Percentiles rank a stretch among this genome's conserved stretches.
These are phyloP conservation scores for Priceomyces haplophilus DNA, from an alignment of 805 yeast genomes.

Conservation along the genomic window DNA sequence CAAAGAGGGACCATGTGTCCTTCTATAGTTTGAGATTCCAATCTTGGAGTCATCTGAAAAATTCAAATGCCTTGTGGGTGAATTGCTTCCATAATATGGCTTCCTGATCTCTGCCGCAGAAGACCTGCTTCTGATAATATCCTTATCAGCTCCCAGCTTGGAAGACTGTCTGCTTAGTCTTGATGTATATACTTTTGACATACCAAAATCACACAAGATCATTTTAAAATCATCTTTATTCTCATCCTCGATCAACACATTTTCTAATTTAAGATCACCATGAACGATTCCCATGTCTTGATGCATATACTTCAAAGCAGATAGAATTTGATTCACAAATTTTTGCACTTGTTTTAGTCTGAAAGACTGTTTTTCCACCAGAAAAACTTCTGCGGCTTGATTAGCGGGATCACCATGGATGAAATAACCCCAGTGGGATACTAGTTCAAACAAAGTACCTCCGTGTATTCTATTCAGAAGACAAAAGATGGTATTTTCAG, in stretches of 20 bases:
- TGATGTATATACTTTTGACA: slow-evolving; percentile 46
- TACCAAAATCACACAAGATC: slow-evolving; percentile 85
- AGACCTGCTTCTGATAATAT: slow-evolving; percentile 32
- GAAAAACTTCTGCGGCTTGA: slow-evolving; percentile 26
- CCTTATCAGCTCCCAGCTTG: slow-evolving; percentile 12
- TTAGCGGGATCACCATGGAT: slow-evolving; percentile 24
- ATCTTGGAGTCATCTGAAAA: slow-evolving; percentile 31
- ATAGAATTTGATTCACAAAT: slow-evolving; percentile 52
- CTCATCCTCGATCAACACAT: slow-evolving; percentile 56
- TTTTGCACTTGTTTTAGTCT: slow-evolving; percentile 33
- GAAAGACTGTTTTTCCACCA: slow-evolving; percentile 20
- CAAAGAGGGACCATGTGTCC: slow-evolving; percentile 32
- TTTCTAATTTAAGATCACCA: slow-evolving; percentile 81
- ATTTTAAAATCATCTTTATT: slow-evolving; percentile 34
- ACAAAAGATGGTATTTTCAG: slow-evolving; percentile 64
- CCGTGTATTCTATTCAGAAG: slow-evolving; percentile 65
- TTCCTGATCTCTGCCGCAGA: slow-evolving; percentile 30
- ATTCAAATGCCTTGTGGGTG: slow-evolving; percentile 18
- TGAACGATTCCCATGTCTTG: slow-evolving; percentile 59
- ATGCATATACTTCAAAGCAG: slow-evolving; percentile 60
- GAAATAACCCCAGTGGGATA: slow-evolving; percentile 59
- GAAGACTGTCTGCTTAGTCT: slow-evolving; percentile 24
- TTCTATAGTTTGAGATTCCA: slow-evolving; percentile 26
- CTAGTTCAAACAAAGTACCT: slow-evolving; percentile 80
- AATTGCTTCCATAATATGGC: slow-evolving; percentile 34